A percentile compares a stretch with the other conserved stretches of the same genome.
phyloP scores from a whole-genome alignment of 352 stramenopile species.

The Pythium aristosporum region DNA sequence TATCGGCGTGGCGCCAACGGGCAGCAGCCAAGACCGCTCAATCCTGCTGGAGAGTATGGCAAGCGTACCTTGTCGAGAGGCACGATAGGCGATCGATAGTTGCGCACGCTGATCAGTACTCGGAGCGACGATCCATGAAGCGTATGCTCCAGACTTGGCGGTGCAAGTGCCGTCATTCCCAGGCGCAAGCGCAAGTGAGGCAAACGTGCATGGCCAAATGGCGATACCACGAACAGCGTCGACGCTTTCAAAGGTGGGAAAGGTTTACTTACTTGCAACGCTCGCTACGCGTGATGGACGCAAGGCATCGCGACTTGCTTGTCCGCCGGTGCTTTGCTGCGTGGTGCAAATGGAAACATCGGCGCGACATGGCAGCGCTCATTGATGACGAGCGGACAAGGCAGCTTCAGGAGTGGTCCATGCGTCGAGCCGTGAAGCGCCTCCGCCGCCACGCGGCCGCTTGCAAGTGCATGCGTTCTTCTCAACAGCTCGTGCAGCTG shows the following conservation, averaged over 20 bases:
- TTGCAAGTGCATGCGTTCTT: conserved; percentile 6
- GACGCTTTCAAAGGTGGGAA: conserved; percentile 11
- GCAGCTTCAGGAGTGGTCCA: conserved; percentile 2
- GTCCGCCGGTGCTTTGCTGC: not conserved
- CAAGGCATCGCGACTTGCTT: not conserved
- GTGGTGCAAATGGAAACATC: conserved; percentile 12
- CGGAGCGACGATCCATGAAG: not conserved
- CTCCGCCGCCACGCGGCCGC: not conserved
- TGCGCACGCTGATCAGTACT: conserved; percentile 1
- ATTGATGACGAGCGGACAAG: not conserved
- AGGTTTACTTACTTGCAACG: not conserved
- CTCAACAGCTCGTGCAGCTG: conserved; percentile 9
- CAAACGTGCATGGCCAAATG: conserved; percentile 8
- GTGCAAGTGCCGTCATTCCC: not conserved
- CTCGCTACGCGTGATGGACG: not conserved
- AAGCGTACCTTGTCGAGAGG: not conserved
- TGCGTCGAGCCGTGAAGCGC: not conserved
- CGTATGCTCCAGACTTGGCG: not conserved
- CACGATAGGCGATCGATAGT: not conserved
- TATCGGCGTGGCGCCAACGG: not conserved
- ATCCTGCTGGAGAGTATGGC: conserved; percentile 16
- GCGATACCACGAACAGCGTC: not conserved
- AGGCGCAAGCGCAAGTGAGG: not conserved
- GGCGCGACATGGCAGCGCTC: not conserved
- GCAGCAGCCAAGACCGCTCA: not conserved